Percentiles rank a stretch among this genome's conserved stretches.
Conservation (phyloP, 306 rosid species). For the Cicer yamashitae region DNA sequence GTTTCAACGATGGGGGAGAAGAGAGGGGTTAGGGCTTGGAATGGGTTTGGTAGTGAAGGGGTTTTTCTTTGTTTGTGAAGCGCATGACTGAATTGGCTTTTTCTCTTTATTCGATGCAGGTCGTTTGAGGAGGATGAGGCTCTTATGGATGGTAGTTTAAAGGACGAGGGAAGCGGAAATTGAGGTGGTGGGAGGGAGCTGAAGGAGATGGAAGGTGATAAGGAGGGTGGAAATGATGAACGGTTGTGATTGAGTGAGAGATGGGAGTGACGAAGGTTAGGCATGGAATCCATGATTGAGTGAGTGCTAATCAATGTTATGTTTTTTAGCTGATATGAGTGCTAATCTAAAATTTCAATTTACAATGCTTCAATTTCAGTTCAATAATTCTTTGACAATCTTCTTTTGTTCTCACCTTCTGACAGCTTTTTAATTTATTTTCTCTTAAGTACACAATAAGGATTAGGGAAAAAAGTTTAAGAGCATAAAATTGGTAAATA, state of each 20-base stretch:
- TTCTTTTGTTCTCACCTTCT: no score
- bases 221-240: slow-evolving; percentile 49
- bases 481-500: no score
- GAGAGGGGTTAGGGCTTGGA: slow-evolving; percentile 56
- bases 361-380: no score
- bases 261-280: slow-evolving; percentile 50
- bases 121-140: slow-evolving; percentile 42
- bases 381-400: no score
- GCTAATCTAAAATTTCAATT: no score
- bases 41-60: slow-evolving; percentile 33
- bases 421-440: no score
- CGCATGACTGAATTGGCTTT: no score
- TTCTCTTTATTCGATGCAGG: no score
- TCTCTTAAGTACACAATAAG: no score
- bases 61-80: slow-evolving; percentile 32
- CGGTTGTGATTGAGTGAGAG: slow-evolving; percentile 58
- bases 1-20: slow-evolving; percentile 56
- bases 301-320: background rate
- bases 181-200: slow-evolving; percentile 35
- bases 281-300: slow-evolving; percentile 61
- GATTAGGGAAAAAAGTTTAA: no score
- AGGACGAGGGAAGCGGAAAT: slow-evolving; percentile 44
- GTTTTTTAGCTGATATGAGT: no score
- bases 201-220: slow-evolving; percentile 57
- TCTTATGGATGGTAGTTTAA: slow-evolving; percentile 47